Evolutionary conservation across 1,139 yeast genomes (phyloP).

Genomic region (Kodamaea ohmeri): DNA sequence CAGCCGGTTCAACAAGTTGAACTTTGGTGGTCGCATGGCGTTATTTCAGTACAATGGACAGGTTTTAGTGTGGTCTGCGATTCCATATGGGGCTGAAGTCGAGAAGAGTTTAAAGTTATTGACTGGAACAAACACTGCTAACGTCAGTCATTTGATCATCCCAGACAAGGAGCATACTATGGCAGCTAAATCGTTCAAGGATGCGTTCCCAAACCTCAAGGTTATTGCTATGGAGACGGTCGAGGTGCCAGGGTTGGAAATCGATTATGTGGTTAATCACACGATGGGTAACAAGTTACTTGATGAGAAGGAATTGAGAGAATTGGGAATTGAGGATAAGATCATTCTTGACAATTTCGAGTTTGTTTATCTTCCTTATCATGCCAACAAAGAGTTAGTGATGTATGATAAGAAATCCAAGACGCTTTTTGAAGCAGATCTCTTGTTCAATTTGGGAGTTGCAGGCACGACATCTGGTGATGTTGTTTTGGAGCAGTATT

Average conservation of each 20-base stretch:
- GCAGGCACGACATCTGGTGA: constrained; percentile 15
- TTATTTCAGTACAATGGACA: constrained; percentile 38
- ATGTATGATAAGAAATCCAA: constrained; percentile 21
- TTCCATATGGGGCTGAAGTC: constrained; percentile 54
- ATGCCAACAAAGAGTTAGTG: constrained; percentile 25
- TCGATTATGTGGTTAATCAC: constrained; percentile 33
- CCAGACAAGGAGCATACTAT: constrained; percentile 58
- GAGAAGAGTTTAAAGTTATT: constrained; percentile 38
- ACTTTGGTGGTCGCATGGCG: constrained; percentile 60
- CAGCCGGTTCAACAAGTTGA: constrained; percentile 37
- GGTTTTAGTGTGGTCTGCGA: constrained; percentile 58
- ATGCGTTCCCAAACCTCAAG: constrained; percentile 44
- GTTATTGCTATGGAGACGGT: constrained; percentile 48
- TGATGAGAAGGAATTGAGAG: constrained; percentile 20
- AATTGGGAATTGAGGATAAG: constrained; percentile 22
- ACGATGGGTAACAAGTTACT: constrained; percentile 18
- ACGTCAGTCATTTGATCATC: constrained; percentile 43
- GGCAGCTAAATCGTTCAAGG: constrained; percentile 54
- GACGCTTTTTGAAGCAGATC: constrained; percentile 24
- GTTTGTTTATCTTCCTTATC: constrained; percentile 25
- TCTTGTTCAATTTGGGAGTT: constrained; percentile 23
- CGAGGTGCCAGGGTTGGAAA: constrained; percentile 20
- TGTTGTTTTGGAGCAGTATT: constrained; percentile 24
- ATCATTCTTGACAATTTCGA: constrained; percentile 22
- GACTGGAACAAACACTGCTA: constrained; percentile 29